Conservation (phyloP, 768 basidiomycete species). For the Hygrophoropsis aurantiaca region DNA sequence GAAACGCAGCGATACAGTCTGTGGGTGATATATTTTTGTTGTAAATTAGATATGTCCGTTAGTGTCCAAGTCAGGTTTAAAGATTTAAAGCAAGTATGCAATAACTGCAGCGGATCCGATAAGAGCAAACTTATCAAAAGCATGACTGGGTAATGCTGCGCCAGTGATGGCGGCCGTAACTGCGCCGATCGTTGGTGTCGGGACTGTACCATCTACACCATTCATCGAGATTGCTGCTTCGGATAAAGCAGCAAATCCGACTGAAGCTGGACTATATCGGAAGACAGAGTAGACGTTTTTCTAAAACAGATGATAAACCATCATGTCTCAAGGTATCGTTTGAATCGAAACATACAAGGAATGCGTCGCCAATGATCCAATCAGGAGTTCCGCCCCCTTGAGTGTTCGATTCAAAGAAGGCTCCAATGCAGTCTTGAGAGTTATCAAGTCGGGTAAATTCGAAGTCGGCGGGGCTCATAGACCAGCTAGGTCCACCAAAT, state of each 20-base stretch:
- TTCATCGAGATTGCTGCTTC: constrained; percentile 21
- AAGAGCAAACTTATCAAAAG: neutral
- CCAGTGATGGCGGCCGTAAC: constrained; percentile 45
- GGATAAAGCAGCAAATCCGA: constrained; percentile 53
- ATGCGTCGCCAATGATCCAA: constrained; percentile 58
- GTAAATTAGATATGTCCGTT: too few relatives aligned
- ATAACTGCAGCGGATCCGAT: neutral
- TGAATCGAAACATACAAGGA: constrained; percentile 31
- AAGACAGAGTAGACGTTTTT: constrained; percentile 64
- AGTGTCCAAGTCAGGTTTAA: too few relatives aligned
- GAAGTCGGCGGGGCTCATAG: constrained; percentile 50
- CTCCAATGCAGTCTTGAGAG: constrained; percentile 46
- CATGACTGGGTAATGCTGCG: constrained; percentile 3
- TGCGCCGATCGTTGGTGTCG: constrained; percentile 58
- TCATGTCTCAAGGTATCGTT: neutral
- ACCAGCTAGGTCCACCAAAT: constrained; percentile 48
- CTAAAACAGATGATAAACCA: too few relatives aligned
- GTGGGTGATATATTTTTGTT: too few relatives aligned
- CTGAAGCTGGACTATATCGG: constrained; percentile 45
- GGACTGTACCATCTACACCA: constrained; percentile 36
- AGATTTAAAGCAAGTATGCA: neutral
- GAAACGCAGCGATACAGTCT: too few relatives aligned
- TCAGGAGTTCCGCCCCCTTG: constrained; percentile 30
- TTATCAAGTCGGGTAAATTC: constrained; percentile 35
- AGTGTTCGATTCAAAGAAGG: constrained; percentile 46